phyloP scores from a whole-genome alignment of 805 yeast genomes.

The Barnettozyma wickerhamii region DNA sequence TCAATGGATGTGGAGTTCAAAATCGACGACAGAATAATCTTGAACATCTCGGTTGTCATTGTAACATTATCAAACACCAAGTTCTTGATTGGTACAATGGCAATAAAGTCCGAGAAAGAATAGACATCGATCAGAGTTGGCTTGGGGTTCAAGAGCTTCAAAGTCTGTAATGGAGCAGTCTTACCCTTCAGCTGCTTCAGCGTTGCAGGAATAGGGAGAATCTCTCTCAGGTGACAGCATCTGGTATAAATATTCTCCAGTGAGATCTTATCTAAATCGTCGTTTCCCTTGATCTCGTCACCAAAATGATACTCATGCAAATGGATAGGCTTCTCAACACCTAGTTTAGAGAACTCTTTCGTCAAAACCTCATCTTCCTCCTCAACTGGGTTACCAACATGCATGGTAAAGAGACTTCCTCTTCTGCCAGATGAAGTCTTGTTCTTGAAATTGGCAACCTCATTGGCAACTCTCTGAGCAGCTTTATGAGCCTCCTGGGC shows the following conservation, averaged over 20 bases:
- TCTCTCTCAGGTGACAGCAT: conserved; percentile 90
- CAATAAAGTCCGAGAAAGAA: conserved; percentile 81
- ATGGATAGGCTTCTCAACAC: conserved; percentile 72
- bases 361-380: conserved; percentile 19
- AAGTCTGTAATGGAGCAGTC: conserved; percentile 63
- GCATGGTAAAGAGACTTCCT: conserved; percentile 7
- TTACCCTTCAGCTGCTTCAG: conserved; percentile 75
- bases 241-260: conserved; percentile 77
- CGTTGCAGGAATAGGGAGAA: conserved; percentile 88
- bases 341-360: conserved; percentile 30
- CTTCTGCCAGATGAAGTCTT: conserved; percentile 8
- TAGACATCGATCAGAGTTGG: conserved; percentile 87
- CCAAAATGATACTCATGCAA: conserved; percentile 53
- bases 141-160: conserved; percentile 78
- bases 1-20: conserved; percentile 61
- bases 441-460: conserved; percentile 46
- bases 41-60: conserved; percentile 71
- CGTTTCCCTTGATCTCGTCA: conserved; percentile 23
- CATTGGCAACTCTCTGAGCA: conserved; percentile 66
- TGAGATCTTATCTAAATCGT: conserved; percentile 26
- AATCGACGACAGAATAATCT: conserved; percentile 66
- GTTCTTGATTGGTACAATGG: conserved; percentile 78
- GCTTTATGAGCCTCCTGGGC: conserved; percentile 73
- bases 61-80: conserved; percentile 76
- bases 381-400: conserved; percentile 22